Percentiles rank a stretch among this genome's conserved stretches.
Evolutionary conservation across 495 filamentous ascomycete genomes (phyloP).

Genomic region (Hypoxylon fuscum): DNA sequence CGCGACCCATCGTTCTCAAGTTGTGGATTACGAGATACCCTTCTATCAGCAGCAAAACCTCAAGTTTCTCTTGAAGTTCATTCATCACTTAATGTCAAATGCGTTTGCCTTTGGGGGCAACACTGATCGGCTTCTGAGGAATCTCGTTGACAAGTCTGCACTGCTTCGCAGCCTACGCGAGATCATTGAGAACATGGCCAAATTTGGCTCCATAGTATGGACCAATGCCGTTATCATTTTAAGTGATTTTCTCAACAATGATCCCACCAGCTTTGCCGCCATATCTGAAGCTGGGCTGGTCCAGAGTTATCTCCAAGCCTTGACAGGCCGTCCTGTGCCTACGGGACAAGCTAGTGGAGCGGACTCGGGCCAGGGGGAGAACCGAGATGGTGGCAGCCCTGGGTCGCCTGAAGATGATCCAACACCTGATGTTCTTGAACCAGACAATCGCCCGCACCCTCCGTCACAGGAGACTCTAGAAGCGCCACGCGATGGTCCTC

Average conservation of each 20-base stretch:
- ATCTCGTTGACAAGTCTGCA: conserved; percentile 91
- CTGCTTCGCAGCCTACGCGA: conserved; percentile 78
- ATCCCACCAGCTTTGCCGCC: conserved; percentile 95
- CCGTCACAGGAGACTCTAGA: conserved; percentile 54
- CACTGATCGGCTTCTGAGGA: conserved; percentile 87
- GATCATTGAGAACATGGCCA: conserved; percentile 78
- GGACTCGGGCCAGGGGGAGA: conserved; percentile 33
- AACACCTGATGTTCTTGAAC: conserved; percentile 52
- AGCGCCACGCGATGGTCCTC: conserved; percentile 50
- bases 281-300: conserved; percentile 94
- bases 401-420: conserved; percentile 49
- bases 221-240: conserved; percentile 89
- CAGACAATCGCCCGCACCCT: conserved; percentile 55
- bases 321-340: conserved; percentile 68
- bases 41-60: conserved; percentile 91
- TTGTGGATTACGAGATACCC: conserved; percentile 91
- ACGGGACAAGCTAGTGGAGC: conserved; percentile 50
- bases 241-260: conserved; percentile 97
- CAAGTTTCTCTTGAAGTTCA: conserved; percentile 93
- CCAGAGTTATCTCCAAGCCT: conserved; percentile 79
- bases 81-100: conserved; percentile 92
- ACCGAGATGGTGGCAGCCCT: conserved; percentile 48
- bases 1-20: conserved; percentile 76
- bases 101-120: conserved; percentile 72
- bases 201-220: conserved; percentile 94